phyloP scores from a whole-genome alignment of 805 yeast species.

The Debaryomyces tyrocola region DNA sequence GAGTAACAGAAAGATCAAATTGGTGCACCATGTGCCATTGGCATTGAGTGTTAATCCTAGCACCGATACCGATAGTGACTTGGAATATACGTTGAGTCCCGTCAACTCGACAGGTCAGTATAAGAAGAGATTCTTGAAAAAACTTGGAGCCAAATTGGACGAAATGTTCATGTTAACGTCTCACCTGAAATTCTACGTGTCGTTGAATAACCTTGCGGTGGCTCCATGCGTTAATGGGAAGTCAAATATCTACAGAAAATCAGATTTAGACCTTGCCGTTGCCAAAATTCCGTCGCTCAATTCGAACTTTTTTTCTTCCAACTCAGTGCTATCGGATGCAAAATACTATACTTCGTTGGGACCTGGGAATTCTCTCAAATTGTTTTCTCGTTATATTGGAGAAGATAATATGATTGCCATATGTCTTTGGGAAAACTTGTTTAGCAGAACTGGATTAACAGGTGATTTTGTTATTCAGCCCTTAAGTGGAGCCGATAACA shows the following conservation, averaged over 20 bases:
- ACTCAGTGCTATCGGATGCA: conserved; percentile 31
- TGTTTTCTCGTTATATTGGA: conserved; percentile 80
- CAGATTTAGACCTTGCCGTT: conserved; percentile 63
- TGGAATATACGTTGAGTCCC: conserved; percentile 20
- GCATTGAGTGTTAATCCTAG: conserved; percentile 44
- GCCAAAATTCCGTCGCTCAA: conserved; percentile 27
- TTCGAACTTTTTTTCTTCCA: conserved; percentile 32
- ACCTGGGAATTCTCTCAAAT: conserved; percentile 55
- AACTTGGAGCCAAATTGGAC: conserved; percentile 67
- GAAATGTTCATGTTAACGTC: conserved; percentile 84
- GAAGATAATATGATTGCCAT: conserved; percentile 93
- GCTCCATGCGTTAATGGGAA: conserved; percentile 95
- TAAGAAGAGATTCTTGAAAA: conserved; percentile 17
- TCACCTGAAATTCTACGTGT: conserved; percentile 81
- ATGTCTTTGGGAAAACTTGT: conserved; percentile 69
- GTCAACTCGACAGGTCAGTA: conserved; percentile 2
- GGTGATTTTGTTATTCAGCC: conserved; percentile 83
- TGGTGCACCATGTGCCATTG: conserved; percentile 82
- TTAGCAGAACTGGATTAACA: conserved; percentile 72
- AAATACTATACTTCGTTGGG: conserved; percentile 25
- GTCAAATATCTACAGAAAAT: conserved; percentile 71
- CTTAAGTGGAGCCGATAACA: conserved; percentile 37
- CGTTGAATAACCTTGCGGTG: conserved; percentile 67
- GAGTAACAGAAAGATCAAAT: conserved; percentile 46
- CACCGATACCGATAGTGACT: conserved; percentile 21